These are phyloP conservation scores for Calonectria honghensis DNA, from an alignment of 2,329 filamentous ascomycete species.

Conservation along the genomic window DNA sequence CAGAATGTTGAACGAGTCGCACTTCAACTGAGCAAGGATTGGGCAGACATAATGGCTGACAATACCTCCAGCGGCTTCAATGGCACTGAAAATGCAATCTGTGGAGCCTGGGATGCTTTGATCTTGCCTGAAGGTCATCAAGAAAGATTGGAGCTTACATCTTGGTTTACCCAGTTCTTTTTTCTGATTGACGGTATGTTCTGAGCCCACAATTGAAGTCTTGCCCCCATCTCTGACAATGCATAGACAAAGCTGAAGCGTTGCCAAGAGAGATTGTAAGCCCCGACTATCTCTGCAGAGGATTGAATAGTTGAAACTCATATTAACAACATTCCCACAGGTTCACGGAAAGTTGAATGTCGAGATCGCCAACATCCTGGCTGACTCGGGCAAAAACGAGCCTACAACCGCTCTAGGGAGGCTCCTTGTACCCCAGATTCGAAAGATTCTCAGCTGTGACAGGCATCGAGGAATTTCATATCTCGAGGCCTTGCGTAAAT, in stretches of 20 bases:
- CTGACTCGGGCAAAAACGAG: neutral
- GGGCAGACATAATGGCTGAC: neutral
- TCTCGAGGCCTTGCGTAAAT: neutral
- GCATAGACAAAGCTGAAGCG: neutral
- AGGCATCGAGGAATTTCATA: neutral
- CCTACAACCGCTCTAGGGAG: neutral
- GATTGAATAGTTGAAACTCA: accelerated
- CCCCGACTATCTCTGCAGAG: too few species aligned
- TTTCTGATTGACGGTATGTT: constrained; percentile 14
- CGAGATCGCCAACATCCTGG: neutral
- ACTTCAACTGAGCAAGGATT: neutral
- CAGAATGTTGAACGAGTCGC: neutral
- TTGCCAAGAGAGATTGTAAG: neutral
- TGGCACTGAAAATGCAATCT: constrained; percentile 3
- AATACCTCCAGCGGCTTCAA: neutral
- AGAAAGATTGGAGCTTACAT: neutral
- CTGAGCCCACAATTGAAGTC: too few species aligned
- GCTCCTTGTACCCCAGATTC: constrained; percentile 6
- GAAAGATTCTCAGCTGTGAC: neutral
- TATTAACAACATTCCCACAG: neutral
- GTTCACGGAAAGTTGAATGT: constrained; percentile 9
- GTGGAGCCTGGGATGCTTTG: constrained; percentile 14
- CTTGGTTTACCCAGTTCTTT: constrained; percentile 14
- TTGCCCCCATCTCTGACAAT: neutral
- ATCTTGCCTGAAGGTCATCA: constrained; percentile 2